Percentiles rank a stretch among this genome's conserved stretches.
Evolutionary conservation across 257 asterid genomes (phyloP).

Genomic region (Solanum sparsipilum): DNA sequence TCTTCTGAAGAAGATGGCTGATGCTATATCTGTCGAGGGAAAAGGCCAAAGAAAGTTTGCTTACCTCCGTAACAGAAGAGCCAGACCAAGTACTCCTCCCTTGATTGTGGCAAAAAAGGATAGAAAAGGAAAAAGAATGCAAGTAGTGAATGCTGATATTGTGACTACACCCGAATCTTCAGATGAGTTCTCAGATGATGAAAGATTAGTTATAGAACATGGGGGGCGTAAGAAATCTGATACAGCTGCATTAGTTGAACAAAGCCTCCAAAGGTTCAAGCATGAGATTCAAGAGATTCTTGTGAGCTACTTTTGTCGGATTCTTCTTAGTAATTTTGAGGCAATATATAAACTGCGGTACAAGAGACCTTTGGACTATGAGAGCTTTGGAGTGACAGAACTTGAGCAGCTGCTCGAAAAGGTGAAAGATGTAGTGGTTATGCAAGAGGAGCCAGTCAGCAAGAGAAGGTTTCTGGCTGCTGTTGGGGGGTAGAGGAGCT

Average conservation of each 20-base stretch:
- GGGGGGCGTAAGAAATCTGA: constrained; percentile 11
- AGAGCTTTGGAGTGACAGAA: background rate
- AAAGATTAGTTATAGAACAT: constrained; percentile 21
- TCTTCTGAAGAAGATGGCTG: constrained; percentile 71
- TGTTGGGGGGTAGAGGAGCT: background rate
- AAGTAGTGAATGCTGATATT: constrained; percentile 19
- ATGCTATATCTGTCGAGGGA: constrained; percentile 41
- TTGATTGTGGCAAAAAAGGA: constrained; percentile 30
- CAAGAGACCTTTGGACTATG: background rate
- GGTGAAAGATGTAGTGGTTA: background rate
- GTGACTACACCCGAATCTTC: constrained; percentile 34
- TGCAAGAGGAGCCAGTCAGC: background rate
- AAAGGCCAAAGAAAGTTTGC: constrained; percentile 47
- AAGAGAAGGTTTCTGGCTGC: background rate
- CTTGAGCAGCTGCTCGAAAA: background rate
- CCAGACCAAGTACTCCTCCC: constrained; percentile 18
- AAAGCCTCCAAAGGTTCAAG: constrained; percentile 42
- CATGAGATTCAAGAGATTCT: constrained; percentile 81
- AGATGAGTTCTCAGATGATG: constrained; percentile 60
- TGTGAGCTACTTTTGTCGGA: constrained; percentile 71
- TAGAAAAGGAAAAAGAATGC: constrained; percentile 34
- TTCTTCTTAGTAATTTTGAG: constrained; percentile 55
- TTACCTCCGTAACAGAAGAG: constrained; percentile 28
- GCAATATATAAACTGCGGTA: background rate
- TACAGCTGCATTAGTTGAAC: constrained; percentile 6